Evolutionary conservation across 2,329 filamentous ascomycete species (phyloP), one percentile per base, ranked within the genome.

Genomic region (Trichoderma sp.): DNA sequence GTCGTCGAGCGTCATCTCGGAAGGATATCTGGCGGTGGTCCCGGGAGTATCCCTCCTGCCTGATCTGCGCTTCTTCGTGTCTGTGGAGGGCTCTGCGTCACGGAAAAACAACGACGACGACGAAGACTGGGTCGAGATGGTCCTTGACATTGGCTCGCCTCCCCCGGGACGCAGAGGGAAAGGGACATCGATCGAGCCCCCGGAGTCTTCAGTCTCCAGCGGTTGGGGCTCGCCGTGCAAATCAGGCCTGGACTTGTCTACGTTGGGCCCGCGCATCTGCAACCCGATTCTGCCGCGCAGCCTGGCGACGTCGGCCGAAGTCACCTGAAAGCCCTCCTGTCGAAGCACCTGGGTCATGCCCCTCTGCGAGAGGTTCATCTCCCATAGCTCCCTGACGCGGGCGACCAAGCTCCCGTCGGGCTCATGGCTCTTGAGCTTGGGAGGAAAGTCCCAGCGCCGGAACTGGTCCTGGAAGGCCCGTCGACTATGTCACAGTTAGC

Each of bases 1-100:
- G 76, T 94, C 90, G 69, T 91, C 89, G 66, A 95, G 85, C 0
- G 91, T 93, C 14, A 90, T 93, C 75, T 95, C 91, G 0, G 91
- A 94, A 1, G 90, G 90, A 68, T 92, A 95, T 24, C 91, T 86
- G 15, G 90, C 89, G 15, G 89, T 88, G 21, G 88, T 85, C 5
- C 88, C 86, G 1, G 88, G 83, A 7, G 86, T 85, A 72, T 91
- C 89, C 44, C 88, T 83, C 15, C 89, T 86, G 28, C 90, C 75
- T 2, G 88, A 88, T 48, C 85, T 88, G 81, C 87, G 90, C n/a
- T 84, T 85, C 70, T 86, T 83, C 62, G 88, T 89, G 15, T n/a
- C 17, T 10, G 7, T 19, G 17, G 0, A n/a, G 15, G 28, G 15
- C 7, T 51, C 28, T 44, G 48, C 0, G 12, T 39, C 34, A 39